Percentiles rank a stretch among this genome's conserved stretches.
These are phyloP conservation scores for Apiotrichum mycotoxinovorans DNA, from an alignment of 1,284 basidiomycete species.

Conservation along the genomic window DNA sequence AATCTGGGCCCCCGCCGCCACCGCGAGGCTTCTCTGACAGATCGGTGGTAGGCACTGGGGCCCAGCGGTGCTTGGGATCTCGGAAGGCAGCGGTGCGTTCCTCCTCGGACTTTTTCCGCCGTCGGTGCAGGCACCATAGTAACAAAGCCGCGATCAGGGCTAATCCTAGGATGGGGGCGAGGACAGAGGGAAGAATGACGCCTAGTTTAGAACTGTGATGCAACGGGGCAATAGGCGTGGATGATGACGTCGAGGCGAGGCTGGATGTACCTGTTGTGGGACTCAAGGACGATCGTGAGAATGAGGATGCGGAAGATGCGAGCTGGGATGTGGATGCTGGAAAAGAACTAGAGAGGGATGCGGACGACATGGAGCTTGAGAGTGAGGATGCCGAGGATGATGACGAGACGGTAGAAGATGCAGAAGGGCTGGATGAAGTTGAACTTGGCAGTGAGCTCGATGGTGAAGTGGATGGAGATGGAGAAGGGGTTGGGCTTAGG, in stretches of 20 bases:
- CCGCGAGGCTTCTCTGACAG: neutral
- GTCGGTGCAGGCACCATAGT: neutral
- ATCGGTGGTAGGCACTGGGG: neutral
- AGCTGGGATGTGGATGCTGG: neutral
- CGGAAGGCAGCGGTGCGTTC: neutral
- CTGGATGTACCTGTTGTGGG: slow-evolving; percentile 5
- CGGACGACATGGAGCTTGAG: neutral
- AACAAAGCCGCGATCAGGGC: neutral
- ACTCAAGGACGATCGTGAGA: too few relatives aligned
- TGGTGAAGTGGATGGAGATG: neutral
- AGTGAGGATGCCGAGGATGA: neutral
- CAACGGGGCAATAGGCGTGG: neutral
- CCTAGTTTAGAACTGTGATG: neutral
- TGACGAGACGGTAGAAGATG: neutral
- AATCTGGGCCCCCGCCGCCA: neutral
- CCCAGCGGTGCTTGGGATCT: neutral
- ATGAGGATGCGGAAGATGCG: neutral
- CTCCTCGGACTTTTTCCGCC: neutral
- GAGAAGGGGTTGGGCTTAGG: neutral
- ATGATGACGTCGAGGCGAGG: neutral
- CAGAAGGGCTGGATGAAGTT: neutral
- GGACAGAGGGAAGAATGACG: slow-evolving; percentile 1
- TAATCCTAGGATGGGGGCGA: neutral
- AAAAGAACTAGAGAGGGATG: neutral
- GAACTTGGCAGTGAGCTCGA: neutral